Base-by-base conservation (phyloP, 2,329 filamentous ascomycete species). In the Didymella lethalis region DNA sequence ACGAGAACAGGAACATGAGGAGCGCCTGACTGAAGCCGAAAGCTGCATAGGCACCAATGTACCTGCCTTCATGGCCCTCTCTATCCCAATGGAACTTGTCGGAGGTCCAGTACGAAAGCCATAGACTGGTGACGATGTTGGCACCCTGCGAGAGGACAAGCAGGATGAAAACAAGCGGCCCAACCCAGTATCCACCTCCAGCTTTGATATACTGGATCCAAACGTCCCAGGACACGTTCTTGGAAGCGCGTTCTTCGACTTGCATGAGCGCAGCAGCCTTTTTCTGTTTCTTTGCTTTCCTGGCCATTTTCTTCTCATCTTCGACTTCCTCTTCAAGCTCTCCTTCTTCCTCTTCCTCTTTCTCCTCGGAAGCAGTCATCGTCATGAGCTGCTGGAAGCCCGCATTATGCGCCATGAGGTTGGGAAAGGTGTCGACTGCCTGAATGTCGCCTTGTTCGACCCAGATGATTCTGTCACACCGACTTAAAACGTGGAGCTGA, bases 41-140 rank as follows among this genome's bases (percentile, higher is more conserved):
- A 18, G 57, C 48, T 12, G 59, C 57, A n/a, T 64, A 66, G 4
- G 64, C 85, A 61, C 88, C 88, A 66, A 92, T 91, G 72, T 97
- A 97, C 28, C 83, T 78, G 1, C 89, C 91, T 12, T 81, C 85
- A 36, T 36, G 32, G 32, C 32, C 32, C 8, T 36, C 32, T n/a
- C 32, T 36, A 14, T 36, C 32, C 32, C 32, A 36, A 14, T 36
- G 32, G 65, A 90, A 97, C 72, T 90, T 89, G 75, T 92, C 79
- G 0, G 90, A 91, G 0, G 92, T 96, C 94, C 94, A 98, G 80
- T 88, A 98, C 0, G 93, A 95, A 1, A 98, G 85, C 94, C 94
- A 98, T 54, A 98, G 79, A 70, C 90, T 93, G 12, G 93, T 97
- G 65, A 87, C 84, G 64, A 98, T 94, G 72, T 96, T 97, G 61